Base-by-base conservation (phyloP, 2,329 filamentous ascomycete genomes). In the Reticulascus tulasneorum region DNA sequence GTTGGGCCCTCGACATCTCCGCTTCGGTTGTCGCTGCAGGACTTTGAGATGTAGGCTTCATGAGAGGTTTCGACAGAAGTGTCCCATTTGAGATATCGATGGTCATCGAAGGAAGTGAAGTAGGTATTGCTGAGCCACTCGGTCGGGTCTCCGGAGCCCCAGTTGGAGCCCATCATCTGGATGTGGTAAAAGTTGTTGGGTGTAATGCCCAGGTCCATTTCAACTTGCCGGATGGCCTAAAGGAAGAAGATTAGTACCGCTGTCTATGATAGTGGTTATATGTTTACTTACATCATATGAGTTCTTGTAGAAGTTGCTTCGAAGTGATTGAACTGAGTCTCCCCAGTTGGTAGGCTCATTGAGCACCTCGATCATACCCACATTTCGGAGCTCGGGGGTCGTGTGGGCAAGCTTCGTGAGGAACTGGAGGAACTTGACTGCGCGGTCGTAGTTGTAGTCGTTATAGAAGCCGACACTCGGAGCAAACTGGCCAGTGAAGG, bases 61-160 rank as follows among this genome's bases (percentile, higher is more conserved):
- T 77, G 63, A 7, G 60, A 64, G 17, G 77, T 59, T 15, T 54
- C 53, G 3, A 55, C 45, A 15, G 34, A 29, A 37, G 33, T 35
- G 40, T 71, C 68, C 60, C 68, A 81, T 48, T 77, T 79, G 18
- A 76, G 54, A 51, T 80, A 82, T 15, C 73, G 65, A 47, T 80
- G 77, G 50, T 77, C 68, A 50, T 81, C 76, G 47, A 70, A 82
- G 20, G 68, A 69, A 10, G 70, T 60, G 45, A 61, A 64, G 20
- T 63, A 54, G 16, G 60, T 58, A 44, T 62, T 58, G 4, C 62
- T 52, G 8, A 79, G 58, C 33, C 58, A 61, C 18, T 63, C 45
- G 18, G 60, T 66, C 1, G 75, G 72, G 49, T 79, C 62, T 7
- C 75, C 75, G 1, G 74, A 67, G 13, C 69, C 72, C 77, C 76